These are phyloP conservation scores for Dacryopinax spathularia DNA, from an alignment of 768 basidiomycete genomes.

Conservation along the genomic window DNA sequence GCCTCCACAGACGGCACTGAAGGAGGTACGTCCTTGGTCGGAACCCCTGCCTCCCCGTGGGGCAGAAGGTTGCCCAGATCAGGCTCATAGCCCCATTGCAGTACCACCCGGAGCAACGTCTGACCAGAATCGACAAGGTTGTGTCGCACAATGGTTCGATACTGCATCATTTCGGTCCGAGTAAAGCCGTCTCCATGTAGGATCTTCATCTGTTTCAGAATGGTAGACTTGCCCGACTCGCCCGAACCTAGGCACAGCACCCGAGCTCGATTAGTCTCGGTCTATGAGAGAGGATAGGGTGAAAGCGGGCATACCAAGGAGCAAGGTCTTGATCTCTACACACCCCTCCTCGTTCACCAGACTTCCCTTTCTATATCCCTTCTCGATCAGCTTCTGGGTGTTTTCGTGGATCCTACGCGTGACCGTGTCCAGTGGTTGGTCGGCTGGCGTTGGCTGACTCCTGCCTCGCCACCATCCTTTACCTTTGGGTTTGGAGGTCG, in stretches of 20 bases:
- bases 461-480: too few relatives aligned
- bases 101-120: constrained; percentile 69
- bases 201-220: constrained; percentile 99
- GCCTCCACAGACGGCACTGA: too few relatives aligned
- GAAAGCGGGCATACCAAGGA: constrained; percentile 51
- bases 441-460: too few relatives aligned
- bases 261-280: background rate
- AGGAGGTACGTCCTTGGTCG: background rate
- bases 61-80: background rate
- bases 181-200: constrained; percentile 89
- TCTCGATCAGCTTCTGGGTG: background rate
- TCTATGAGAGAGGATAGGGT: background rate
- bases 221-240: constrained; percentile 88
- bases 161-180: constrained; percentile 57
- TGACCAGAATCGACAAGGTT: constrained; percentile 84
- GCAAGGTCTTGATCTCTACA: constrained; percentile 47
- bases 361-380: background rate
- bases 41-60: background rate
- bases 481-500: too few relatives aligned
- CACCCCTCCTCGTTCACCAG: background rate
- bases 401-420: background rate
- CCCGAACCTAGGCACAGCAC: constrained; percentile 60
- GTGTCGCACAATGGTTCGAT: constrained; percentile 64
- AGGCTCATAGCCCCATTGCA: background rate
- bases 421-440: background rate